These are phyloP conservation scores for Alternaria sp. DNA, from an alignment of 2,329 filamentous ascomycete genomes.

Conservation along the genomic window DNA sequence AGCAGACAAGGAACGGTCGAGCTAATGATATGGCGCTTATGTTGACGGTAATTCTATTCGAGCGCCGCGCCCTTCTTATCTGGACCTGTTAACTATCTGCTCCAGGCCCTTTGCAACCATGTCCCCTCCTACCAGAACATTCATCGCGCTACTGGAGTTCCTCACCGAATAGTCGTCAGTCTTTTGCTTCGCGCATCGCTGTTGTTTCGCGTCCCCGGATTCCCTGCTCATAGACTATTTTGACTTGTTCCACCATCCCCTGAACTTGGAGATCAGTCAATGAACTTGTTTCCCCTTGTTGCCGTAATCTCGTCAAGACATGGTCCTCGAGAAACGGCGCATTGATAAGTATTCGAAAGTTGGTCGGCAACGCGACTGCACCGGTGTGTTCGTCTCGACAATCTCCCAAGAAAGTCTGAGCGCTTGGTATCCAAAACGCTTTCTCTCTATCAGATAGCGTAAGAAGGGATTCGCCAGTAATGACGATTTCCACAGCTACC, in stretches of 20 bases:
- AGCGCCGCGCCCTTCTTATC: neutral
- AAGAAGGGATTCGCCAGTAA: neutral
- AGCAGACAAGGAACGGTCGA: neutral
- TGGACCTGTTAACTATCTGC: rapidly evolving
- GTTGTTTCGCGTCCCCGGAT: neutral
- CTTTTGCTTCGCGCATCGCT: neutral
- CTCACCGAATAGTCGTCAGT: neutral
- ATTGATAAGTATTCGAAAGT: neutral
- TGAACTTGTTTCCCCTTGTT: neutral
- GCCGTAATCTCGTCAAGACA: neutral
- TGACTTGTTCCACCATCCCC: neutral
- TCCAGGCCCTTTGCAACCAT: neutral
- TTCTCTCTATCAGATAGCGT: neutral
- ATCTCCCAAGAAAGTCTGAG: neutral
- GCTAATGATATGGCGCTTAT: neutral
- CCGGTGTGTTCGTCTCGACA: neutral
- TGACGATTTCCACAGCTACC: neutral
- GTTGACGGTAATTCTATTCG: neutral
- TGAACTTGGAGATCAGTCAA: neutral
- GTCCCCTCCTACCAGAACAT: neutral
- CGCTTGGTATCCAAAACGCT: neutral
- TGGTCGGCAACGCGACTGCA: neutral
- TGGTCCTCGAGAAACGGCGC: neutral
- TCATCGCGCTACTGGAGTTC: neutral
- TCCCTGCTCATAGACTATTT: neutral